Conservation (phyloP, 345 rosid species). For the Rubroshorea leprosula region DNA sequence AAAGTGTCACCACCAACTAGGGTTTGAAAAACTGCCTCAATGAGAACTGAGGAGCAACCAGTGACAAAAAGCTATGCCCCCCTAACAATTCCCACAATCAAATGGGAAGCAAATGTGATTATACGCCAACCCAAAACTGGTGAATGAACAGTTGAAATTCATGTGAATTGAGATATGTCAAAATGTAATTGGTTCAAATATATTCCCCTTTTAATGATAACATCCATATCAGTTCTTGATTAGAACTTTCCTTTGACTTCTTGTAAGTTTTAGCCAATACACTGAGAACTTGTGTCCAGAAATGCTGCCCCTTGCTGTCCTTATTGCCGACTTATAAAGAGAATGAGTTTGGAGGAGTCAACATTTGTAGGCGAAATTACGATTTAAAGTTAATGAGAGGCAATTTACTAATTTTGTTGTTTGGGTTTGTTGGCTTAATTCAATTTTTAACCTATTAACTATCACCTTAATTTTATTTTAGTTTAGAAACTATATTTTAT, state of each 20-base stretch:
- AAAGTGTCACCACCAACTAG: constrained; percentile 17
- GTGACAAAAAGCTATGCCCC: no score
- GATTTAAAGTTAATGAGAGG: neutral
- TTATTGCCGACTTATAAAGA: neutral
- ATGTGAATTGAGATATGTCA: neutral
- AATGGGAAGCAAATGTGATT: neutral
- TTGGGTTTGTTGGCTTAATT: no score
- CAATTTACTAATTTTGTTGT: no score
- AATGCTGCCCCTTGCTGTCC: neutral
- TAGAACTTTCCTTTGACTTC: neutral
- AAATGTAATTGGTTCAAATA: neutral
- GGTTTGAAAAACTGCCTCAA: constrained; percentile 24
- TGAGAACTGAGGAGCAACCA: neutral
- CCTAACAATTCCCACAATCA: neutral
- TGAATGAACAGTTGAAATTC: neutral
- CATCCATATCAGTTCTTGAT: neutral
- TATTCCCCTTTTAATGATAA: neutral
- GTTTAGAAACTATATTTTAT: no score
- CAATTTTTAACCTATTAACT: no score
- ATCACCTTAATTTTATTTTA: no score
- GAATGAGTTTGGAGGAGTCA: neutral
- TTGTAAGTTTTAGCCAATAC: neutral
- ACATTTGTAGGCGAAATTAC: neutral
- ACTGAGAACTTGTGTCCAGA: neutral
- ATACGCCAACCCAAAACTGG: neutral